Evolutionary conservation across 768 basidiomycete species (phyloP).

Genomic region (Hortiboletus campestris): DNA sequence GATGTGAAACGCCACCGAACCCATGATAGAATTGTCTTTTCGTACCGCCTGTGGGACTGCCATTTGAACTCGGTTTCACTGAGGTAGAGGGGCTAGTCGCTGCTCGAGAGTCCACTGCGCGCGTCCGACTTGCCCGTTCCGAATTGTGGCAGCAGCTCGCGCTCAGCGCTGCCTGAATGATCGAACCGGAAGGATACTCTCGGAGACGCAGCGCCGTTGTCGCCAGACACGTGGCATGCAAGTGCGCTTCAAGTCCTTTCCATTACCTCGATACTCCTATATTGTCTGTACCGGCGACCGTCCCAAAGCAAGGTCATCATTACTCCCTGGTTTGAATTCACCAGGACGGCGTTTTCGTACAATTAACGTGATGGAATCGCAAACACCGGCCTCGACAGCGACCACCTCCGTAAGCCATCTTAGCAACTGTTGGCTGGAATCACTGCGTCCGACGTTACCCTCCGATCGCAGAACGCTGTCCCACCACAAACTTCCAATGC

Average conservation of each 20-base stretch:
- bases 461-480: not conserved
- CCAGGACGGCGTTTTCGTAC: not conserved
- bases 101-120: too few species aligned
- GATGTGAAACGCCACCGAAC: too few species aligned
- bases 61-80: too few species aligned
- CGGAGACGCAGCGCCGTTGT: too few species aligned
- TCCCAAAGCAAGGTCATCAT: not conserved
- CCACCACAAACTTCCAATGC: not conserved
- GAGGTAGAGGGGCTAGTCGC: too few species aligned
- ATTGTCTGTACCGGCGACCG: not conserved
- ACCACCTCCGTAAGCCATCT: not conserved
- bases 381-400: not conserved
- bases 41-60: too few species aligned
- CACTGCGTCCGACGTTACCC: not conserved
- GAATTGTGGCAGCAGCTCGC: too few species aligned
- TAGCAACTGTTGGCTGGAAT: not conserved
- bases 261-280: not conserved
- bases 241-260: conserved; percentile 12
- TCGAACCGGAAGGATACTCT: too few species aligned
- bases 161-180: too few species aligned
- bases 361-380: conserved; percentile 2
- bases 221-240: not conserved
- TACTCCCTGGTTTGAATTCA: not conserved
- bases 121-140: too few species aligned
- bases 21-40: too few species aligned